Evolutionary conservation across 139 green algal genomes (phyloP).

Genomic region (Coelastrella sp.): DNA sequence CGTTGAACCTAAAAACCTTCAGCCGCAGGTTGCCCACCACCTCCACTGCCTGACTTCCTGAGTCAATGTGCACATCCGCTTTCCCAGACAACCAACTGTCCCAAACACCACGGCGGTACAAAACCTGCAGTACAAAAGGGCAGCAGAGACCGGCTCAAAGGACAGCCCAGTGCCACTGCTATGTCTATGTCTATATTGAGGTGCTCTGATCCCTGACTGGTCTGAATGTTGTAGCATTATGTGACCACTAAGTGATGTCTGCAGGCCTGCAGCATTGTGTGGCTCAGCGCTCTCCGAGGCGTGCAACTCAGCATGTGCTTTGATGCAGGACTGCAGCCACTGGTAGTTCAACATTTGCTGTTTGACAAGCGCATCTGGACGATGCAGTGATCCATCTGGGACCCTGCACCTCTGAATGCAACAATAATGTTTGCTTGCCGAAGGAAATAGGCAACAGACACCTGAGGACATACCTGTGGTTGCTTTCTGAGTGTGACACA

Average conservation of each 20-base stretch:
- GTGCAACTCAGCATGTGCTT: background rate
- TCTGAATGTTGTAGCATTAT: too few relatives aligned
- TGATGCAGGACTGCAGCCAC: too few relatives aligned
- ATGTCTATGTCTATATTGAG: background rate
- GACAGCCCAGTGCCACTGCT: too few relatives aligned
- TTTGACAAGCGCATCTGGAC: too few relatives aligned
- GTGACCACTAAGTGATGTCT: too few relatives aligned
- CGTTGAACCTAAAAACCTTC: slow-evolving; percentile 32
- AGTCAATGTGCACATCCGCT: background rate
- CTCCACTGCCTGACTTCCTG: background rate
- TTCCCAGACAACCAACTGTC: slow-evolving; percentile 44
- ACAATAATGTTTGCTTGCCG: background rate
- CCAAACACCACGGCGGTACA: slow-evolving; percentile 12
- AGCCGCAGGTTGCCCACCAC: slow-evolving; percentile 22
- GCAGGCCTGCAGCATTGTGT: too few relatives aligned
- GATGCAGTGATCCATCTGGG: background rate
- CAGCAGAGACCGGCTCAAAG: background rate
- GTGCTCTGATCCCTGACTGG: background rate
- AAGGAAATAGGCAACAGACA: background rate
- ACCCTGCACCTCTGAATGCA: background rate
- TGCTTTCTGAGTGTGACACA: slow-evolving; percentile 37
- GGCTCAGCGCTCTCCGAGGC: too few relatives aligned
- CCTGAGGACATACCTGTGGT: slow-evolving; percentile 17
- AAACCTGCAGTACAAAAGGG: background rate
- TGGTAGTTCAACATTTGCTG: too few relatives aligned